These are phyloP conservation scores for Fraxinus americana DNA, from an alignment of 257 asterid species.

Conservation along the genomic window DNA sequence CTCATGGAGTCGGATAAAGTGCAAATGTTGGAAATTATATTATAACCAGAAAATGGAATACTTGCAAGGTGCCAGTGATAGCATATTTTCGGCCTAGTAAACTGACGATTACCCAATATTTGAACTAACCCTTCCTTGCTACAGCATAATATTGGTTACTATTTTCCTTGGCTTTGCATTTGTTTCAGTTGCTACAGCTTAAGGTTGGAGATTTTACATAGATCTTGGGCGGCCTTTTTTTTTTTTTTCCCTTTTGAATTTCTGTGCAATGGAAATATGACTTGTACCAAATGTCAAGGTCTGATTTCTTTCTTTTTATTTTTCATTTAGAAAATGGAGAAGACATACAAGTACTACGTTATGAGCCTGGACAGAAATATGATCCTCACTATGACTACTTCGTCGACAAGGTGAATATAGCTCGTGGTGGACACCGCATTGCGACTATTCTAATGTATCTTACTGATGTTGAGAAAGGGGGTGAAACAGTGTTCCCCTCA, in stretches of 20 bases:
- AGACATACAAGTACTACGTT: conserved; percentile 86
- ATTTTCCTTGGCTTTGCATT: conserved; percentile 3
- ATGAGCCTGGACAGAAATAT: conserved; percentile 93
- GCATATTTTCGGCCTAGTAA: neutral
- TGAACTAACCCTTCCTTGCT: neutral
- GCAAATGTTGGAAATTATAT: neutral
- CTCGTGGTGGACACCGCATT: conserved; percentile 90
- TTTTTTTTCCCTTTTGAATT: neutral
- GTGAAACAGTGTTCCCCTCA: conserved; percentile 91
- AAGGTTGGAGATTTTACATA: neutral
- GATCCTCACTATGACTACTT: conserved; percentile 91
- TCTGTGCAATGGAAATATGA: neutral
- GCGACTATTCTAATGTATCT: conserved; percentile 97
- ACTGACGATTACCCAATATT: conserved; percentile 2
- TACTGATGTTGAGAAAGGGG: conserved; percentile 85
- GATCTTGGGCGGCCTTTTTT: neutral
- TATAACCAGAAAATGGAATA: neutral
- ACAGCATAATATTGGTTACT: conserved; percentile 2
- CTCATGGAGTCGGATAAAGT: conserved; percentile 7
- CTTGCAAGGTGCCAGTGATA: neutral
- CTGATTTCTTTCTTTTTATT: conserved; percentile 4
- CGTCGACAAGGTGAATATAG: conserved; percentile 72
- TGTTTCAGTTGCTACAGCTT: neutral
- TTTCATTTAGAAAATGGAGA: conserved; percentile 79
- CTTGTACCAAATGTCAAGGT: neutral